These are phyloP conservation scores for Lyophyllum atratum DNA, from an alignment of 768 basidiomycete species.

Conservation along the genomic window DNA sequence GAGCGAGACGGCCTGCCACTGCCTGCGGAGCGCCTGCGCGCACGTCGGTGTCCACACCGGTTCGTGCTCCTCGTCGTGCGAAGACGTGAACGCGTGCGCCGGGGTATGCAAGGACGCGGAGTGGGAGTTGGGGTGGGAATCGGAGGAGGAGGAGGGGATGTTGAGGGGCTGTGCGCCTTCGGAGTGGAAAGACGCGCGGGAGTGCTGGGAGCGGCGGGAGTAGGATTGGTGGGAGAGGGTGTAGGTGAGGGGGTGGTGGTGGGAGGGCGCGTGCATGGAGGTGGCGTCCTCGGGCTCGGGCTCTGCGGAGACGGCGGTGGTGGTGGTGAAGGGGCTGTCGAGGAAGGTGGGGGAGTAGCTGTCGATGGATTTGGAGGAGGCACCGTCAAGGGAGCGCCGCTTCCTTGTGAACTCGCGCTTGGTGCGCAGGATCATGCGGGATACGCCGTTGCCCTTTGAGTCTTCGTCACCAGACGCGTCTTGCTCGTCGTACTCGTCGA, in stretches of 20 bases:
- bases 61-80: conserved; percentile 10
- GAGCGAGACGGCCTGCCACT: conserved; percentile 64
- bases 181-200: neutral
- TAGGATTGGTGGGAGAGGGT: conserved; percentile 3
- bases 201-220: neutral
- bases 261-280: neutral
- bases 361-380: conserved; percentile 10
- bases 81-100: conserved; percentile 7
- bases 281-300: conserved; percentile 3
- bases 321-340: conserved; percentile 8
- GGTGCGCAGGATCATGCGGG: conserved; percentile 17
- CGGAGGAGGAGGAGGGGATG: conserved; percentile 6
- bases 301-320: conserved; percentile 1
- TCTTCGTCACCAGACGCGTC: conserved; percentile 21
- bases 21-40: conserved; percentile 49
- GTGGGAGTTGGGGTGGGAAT: conserved; percentile 5
- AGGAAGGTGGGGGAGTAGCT: conserved; percentile 5
- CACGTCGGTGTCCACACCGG: conserved; percentile 55
- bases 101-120: neutral
- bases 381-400: conserved; percentile 14
- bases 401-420: conserved; percentile 12
- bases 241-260: conserved; percentile 3
- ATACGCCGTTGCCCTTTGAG: conserved; percentile 23
- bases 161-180: conserved; percentile 2
- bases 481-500: conserved; percentile 34